These are phyloP conservation scores for Thuja plicata DNA, from an alignment of 83 land plant genomes.

Conservation along the genomic window DNA sequence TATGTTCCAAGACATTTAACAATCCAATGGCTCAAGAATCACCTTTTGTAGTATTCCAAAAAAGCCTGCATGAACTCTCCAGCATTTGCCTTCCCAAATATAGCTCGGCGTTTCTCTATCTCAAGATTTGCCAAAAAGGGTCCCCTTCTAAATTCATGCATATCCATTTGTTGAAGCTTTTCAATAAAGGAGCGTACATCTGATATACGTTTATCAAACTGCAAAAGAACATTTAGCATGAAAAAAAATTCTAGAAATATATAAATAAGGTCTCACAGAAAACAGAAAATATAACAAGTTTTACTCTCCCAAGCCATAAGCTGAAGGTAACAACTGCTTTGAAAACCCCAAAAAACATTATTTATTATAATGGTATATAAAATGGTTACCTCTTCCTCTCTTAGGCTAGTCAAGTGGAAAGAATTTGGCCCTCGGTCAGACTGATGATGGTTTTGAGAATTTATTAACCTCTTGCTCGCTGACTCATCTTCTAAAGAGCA, in stretches of 20 bases:
- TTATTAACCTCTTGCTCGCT: conserved; percentile 10
- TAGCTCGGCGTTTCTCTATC: conserved; percentile 66
- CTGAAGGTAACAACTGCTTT: neutral
- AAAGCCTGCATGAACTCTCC: conserved; percentile 45
- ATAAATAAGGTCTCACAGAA: neutral
- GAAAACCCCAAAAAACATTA: no score
- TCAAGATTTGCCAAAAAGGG: conserved; percentile 86
- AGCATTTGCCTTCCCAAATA: conserved; percentile 44
- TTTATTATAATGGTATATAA: neutral
- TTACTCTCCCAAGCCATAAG: neutral
- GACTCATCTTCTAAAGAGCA: conserved; percentile 62
- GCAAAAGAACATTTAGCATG: conserved; percentile 21
- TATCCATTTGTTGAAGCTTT: conserved; percentile 44
- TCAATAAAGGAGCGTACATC: conserved; percentile 47
- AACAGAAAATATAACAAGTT: neutral
- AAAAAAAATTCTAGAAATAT: neutral
- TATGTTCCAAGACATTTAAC: neutral
- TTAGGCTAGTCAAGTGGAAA: conserved; percentile 30
- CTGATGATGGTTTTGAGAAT: conserved; percentile 15
- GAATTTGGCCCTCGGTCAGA: conserved; percentile 8
- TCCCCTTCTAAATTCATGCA: conserved; percentile 49
- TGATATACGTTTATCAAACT: conserved; percentile 70
- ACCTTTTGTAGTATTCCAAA: conserved; percentile 72
- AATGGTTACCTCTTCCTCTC: conserved; percentile 55
- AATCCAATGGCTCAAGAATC: neutral